A percentile compares a stretch with the other conserved stretches of the same genome.
phyloP scores from a whole-genome alignment of 192 early-diverging fungal species.

The Rhizoclosmatium globosum region DNA sequence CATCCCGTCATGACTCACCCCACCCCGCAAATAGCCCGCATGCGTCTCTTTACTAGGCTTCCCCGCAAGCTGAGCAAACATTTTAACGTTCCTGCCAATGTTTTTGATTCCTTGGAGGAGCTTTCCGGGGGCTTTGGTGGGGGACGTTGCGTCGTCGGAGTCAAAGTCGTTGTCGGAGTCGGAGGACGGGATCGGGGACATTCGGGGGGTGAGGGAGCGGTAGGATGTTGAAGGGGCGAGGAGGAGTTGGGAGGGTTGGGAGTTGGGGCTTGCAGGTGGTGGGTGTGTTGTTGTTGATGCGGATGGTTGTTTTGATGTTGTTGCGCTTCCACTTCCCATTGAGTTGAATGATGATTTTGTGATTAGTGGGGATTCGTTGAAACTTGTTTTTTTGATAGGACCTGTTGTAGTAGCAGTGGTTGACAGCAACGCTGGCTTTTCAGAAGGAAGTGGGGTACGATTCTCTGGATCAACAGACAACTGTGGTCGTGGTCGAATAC shows the following conservation, averaged over 20 bases:
- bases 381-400: neutral
- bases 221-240: neutral
- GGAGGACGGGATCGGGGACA: slow-evolving; percentile 13
- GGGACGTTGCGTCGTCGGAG: neutral
- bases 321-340: too few relatives aligned
- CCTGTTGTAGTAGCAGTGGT: neutral
- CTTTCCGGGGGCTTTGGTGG: neutral
- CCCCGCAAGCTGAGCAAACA: neutral
- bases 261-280: neutral
- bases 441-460: neutral
- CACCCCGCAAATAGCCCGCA: too few relatives aligned
- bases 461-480: neutral
- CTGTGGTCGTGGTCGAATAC: neutral
- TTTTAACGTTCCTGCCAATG: slow-evolving; percentile 22
- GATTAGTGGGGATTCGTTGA: neutral
- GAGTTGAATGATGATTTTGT: neutral
- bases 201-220: neutral
- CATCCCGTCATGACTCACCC: too few relatives aligned
- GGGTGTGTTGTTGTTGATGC: neutral
- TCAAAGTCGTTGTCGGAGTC: neutral
- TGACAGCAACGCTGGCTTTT: neutral
- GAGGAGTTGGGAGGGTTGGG: neutral
- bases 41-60: neutral
- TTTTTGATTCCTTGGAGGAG: slow-evolving; percentile 21
- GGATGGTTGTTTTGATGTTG: neutral